Evolutionary conservation across 176 grass and related monocot genomes (phyloP).

Genomic region (bread wheat (Triticum aestivum)): DNA sequence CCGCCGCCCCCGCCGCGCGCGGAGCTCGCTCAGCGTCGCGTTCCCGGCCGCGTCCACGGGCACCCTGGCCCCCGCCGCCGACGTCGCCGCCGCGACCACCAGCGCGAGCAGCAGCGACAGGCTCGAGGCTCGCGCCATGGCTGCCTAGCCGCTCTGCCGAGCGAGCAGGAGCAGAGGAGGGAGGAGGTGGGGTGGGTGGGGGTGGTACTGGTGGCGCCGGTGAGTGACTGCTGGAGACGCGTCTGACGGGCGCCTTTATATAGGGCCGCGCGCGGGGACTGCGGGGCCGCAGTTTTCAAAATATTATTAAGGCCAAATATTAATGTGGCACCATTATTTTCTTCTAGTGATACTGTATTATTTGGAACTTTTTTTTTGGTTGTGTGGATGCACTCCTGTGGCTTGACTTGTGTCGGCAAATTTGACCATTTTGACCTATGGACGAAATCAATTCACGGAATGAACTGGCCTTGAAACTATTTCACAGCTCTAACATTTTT

Average conservation of each 20-base stretch:
- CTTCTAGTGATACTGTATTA: background rate
- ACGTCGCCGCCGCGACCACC: background rate
- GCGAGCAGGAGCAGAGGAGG: slow-evolving; percentile 1
- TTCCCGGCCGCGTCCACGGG: too few species aligned
- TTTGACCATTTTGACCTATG: too few species aligned
- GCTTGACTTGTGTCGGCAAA: background rate
- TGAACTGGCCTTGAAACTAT: too few species aligned
- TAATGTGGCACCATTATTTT: background rate
- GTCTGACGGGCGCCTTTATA: slow-evolving; percentile 19
- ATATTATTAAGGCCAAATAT: too few species aligned
- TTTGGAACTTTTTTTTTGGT: background rate
- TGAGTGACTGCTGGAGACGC: slow-evolving; percentile 9
- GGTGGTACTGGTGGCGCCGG: background rate
- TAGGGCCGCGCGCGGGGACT: background rate
- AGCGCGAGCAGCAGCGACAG: slow-evolving; percentile 30
- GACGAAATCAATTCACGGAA: too few species aligned
- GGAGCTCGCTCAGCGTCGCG: slow-evolving; percentile 32
- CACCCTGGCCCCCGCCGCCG: too few species aligned
- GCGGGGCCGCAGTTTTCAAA: background rate
- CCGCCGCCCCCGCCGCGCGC: slow-evolving; percentile 19
- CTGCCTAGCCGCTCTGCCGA: background rate
- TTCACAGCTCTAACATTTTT: too few species aligned
- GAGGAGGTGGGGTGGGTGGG: background rate
- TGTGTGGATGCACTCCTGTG: background rate
- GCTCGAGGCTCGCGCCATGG: slow-evolving; percentile 36